These are phyloP conservation scores for Raddia distichophylla DNA, from an alignment of 176 grass and related monocot genomes.

Conservation along the genomic window DNA sequence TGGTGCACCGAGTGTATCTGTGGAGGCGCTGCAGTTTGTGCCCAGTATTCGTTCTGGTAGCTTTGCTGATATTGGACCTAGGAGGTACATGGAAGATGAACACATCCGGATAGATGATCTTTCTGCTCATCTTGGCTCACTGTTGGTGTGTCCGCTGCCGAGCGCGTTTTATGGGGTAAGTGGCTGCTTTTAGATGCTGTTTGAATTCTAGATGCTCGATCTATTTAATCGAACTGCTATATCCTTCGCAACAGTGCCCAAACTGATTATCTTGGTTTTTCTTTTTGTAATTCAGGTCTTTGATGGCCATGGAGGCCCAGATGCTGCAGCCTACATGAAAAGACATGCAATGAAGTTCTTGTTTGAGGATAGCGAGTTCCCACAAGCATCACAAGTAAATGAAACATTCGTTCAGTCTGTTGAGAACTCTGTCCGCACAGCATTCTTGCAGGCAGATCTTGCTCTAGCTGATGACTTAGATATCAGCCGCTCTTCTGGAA, in stretches of 20 bases:
- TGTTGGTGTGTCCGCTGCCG: conserved; percentile 71
- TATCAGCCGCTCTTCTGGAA: conserved; percentile 79
- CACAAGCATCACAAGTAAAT: conserved; percentile 59
- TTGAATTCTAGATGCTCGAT: neutral
- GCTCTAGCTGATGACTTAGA: conserved; percentile 65
- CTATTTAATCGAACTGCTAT: neutral
- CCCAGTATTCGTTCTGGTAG: conserved; percentile 84
- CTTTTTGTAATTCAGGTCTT: conserved; percentile 62
- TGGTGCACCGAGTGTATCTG: conserved; percentile 33
- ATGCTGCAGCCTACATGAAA: conserved; percentile 93
- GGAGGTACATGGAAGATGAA: conserved; percentile 96
- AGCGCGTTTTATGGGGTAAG: conserved; percentile 93
- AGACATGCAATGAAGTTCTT: conserved; percentile 78
- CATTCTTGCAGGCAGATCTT: conserved; percentile 74
- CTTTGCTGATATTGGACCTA: conserved; percentile 78
- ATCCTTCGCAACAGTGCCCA: neutral
- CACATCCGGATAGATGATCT: conserved; percentile 96
- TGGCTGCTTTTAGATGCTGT: neutral
- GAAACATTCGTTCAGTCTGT: conserved; percentile 56
- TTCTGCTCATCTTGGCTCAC: conserved; percentile 65
- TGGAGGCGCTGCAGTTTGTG: conserved; percentile 51
- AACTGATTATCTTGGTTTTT: conserved; percentile 17
- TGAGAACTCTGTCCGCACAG: conserved; percentile 53
- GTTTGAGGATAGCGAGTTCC: conserved; percentile 80
- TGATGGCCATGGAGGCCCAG: conserved; percentile 87